Conservation (phyloP, 768 basidiomycete genomes). For the Pleurotus salmoneostramineus region DNA sequence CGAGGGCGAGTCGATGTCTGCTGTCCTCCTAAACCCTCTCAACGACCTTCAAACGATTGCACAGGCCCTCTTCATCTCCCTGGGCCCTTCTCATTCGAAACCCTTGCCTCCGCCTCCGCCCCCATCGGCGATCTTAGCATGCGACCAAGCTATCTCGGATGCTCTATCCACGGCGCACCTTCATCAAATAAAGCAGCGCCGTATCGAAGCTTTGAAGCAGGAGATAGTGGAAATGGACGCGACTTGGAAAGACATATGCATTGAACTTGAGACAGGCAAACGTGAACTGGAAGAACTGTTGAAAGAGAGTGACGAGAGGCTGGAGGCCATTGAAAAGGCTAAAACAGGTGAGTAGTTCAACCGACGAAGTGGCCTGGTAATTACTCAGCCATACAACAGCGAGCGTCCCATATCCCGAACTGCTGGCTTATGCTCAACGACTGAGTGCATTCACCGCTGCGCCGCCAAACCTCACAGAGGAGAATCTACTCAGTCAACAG, state of each 20-base stretch:
- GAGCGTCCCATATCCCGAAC: slow-evolving; percentile 42
- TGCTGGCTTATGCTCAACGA: slow-evolving; percentile 81
- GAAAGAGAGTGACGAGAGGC: slow-evolving; percentile 70
- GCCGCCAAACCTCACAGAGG: slow-evolving; percentile 76
- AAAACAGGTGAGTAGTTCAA: slow-evolving; percentile 54
- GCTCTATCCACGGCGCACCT: slow-evolving; percentile 62
- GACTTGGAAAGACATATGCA: slow-evolving; percentile 67
- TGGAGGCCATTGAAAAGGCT: slow-evolving; percentile 67
- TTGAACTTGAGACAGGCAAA: slow-evolving; percentile 61
- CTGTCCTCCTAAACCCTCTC: slow-evolving; percentile 34
- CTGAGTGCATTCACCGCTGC: slow-evolving; percentile 85
- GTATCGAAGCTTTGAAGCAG: slow-evolving; percentile 65
- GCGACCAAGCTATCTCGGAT: slow-evolving; percentile 60
- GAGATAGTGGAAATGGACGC: slow-evolving; percentile 68
- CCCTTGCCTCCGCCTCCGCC: slow-evolving; percentile 57
- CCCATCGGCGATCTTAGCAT: slow-evolving; percentile 52
- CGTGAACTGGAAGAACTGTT: slow-evolving; percentile 67
- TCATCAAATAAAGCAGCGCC: slow-evolving; percentile 75
- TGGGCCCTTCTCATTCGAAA: slow-evolving; percentile 63
- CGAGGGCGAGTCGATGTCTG: neutral
- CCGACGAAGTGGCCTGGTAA: neutral
- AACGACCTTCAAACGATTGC: slow-evolving; percentile 60
- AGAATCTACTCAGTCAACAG: slow-evolving; percentile 63
- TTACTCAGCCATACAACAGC: neutral
- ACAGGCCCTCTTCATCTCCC: slow-evolving; percentile 65